Base-by-base conservation (phyloP, 2,329 filamentous ascomycete species). In the Aspergillus pseudoterreus region DNA sequence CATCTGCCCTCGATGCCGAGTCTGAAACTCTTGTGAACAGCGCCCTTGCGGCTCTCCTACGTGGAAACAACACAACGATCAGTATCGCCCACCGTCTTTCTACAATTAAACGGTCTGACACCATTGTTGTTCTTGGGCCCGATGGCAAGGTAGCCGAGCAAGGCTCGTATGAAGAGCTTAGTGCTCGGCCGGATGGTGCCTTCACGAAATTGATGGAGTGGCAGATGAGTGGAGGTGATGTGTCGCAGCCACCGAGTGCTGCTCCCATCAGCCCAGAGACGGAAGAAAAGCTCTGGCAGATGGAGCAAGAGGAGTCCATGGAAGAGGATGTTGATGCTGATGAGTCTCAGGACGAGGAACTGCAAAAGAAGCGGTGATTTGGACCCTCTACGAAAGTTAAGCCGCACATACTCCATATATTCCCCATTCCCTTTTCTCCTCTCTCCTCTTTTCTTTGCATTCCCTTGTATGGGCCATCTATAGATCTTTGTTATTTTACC, bases 181-280 rank as follows among this genome's bases (percentile, higher is more conserved):
- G 86, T 47, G 78, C 81, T 4, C 83, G 90, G 53, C 81, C 82
- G 14, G 77, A 87, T 9, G 95, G 92, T 47, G 90, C 92, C 2
- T 99, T 99, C 67, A 92, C 86, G 62, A 94, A 88, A 73, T 78
- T 99, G 48, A 99, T 99, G 94, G 92, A 97, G 72, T 97, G 92
- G 92, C 94, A 99, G 74, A 88, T 97, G 83, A 94, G 82, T 62
- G 92, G 92, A 11, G 87, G 88, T 8, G 90, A 95, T 32, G 55
- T 55, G 10, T 22, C 59, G 22, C 50, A 68, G 53, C 57, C 68
- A 49, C 54, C 63, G 21, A 42, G 57, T 38, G 47, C 50, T 55
- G 45, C 55, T 19, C 49, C 57, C 30, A 59, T 64, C 50, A 69
- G 60, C n/a, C 71, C 70, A 27, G 68, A 69, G 8, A 78, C 69